Evolutionary conservation across 129 eudicot genomes (phyloP).

Genomic region (Tanacetum coccineum): DNA sequence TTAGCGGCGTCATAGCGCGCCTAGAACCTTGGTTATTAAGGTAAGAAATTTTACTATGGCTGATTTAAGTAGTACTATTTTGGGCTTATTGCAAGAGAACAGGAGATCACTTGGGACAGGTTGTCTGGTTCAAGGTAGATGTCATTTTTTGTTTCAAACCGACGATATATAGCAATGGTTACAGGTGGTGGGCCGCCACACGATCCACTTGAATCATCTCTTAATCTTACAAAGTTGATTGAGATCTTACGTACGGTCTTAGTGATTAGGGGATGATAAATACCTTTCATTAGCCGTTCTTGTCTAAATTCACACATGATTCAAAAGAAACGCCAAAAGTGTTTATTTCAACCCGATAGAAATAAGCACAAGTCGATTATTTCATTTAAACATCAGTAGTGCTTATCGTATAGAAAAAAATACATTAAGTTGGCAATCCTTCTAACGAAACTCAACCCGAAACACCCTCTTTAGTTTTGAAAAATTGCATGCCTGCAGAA

Average conservation of each 20-base stretch:
- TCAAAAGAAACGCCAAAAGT: background rate
- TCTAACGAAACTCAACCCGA: too few species aligned
- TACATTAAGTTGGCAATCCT: too few species aligned
- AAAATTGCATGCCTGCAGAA: too few species aligned
- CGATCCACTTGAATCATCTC: background rate
- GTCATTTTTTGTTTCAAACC: background rate
- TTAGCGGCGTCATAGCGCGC: too few species aligned
- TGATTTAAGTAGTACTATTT: too few species aligned
- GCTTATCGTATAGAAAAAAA: too few species aligned
- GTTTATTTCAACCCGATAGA: background rate
- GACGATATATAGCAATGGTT: background rate
- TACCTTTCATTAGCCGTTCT: background rate
- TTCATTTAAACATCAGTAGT: background rate
- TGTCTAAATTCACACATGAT: too few species aligned
- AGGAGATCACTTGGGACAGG: too few species aligned
- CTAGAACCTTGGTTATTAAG: too few species aligned
- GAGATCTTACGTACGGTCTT: background rate
- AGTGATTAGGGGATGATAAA: background rate
- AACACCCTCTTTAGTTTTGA: too few species aligned
- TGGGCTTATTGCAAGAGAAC: too few species aligned
- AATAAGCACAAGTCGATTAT: background rate
- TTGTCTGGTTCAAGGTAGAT: background rate
- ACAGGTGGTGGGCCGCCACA: background rate
- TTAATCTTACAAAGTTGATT: constrained; percentile 10
- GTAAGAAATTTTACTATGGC: too few species aligned